phyloP scores from a whole-genome alignment of 1,139 yeast species.

The Saccharomyces hybrid region DNA sequence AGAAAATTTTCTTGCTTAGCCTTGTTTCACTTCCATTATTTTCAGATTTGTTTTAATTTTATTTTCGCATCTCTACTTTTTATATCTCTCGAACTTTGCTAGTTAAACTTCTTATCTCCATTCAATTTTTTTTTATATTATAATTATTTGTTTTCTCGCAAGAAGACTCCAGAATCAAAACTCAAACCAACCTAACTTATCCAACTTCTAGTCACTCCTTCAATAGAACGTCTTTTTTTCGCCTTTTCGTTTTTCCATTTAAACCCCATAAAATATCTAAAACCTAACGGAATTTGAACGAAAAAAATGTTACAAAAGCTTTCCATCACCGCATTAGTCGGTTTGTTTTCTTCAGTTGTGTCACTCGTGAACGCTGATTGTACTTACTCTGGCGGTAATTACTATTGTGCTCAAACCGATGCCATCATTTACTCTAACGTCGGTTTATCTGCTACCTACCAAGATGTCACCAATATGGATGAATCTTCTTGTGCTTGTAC shows the following conservation, averaged over 20 bases:
- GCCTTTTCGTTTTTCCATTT: background rate
- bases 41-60: background rate
- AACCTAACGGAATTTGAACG: background rate
- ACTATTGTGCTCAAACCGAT: conserved; percentile 65
- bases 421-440: conserved; percentile 64
- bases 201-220: conserved; percentile 13
- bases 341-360: conserved; percentile 17
- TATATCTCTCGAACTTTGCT: background rate
- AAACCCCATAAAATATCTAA: background rate
- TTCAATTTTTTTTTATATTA: no score
- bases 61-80: background rate
- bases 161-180: background rate
- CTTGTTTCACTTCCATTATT: background rate
- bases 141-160: background rate
- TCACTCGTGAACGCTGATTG: conserved; percentile 36
- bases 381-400: conserved; percentile 56
- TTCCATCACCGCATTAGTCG: background rate
- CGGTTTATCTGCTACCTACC: conserved; percentile 76
- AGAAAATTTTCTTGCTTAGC: background rate
- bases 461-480: conserved; percentile 65
- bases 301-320: conserved; percentile 7
- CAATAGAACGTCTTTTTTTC: background rate
- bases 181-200: conserved; percentile 1
- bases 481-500: conserved; percentile 57
- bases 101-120: background rate